Base-by-base conservation (phyloP, 306 rosid species). In the Canavalia ensiformis region DNA sequence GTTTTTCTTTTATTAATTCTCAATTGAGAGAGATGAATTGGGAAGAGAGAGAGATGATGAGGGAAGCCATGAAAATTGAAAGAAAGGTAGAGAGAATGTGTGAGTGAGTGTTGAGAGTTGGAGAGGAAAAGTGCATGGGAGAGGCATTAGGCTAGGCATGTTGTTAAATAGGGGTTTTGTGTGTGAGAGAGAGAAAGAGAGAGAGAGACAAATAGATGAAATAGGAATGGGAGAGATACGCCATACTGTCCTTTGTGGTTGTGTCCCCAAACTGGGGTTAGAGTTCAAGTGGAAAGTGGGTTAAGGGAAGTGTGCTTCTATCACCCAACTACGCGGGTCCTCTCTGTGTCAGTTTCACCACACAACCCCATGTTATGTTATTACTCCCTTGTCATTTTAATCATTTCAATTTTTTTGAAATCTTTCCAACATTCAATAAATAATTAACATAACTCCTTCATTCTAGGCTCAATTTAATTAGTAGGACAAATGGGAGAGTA, bases 351-450 rank as follows among this genome's bases (percentile, higher is more conserved):
- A 71, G 83, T 86, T 91, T 39, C 37, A 76, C 77, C 96, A 85
- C 90, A 80, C 94, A 93, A 75, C 83, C 97, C 96, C 97, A 91
- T 82, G 97, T 93, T 93, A 86, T 86, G 84, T 72, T 81, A 75
- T 68, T 68, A 68, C 73, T 68, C 73, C 54, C 37, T 68, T 68
- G 25, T 68, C 73, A 68, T 68, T 68, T 68, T 68, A 68, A 68
- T 68, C 73, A 68, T 68, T 68, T 45, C 72, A 42, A 2, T 42
- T 66, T 18, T 35, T 18, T 66, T 9, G 10, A 8, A 18, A 18
- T 18, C 25, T 18, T 18, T 18, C 25, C 25, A 18, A 18, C 25
- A 18, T 18, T 18, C 25, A 18, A 18, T 18, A 18, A 18, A 18
- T 18, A 18, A 18, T 18, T 18, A 18, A 37, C 4, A 37, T 37